Evolutionary conservation across 73 alveolate genomes (phyloP).

Genomic region (Durusdinium trenchii): DNA sequence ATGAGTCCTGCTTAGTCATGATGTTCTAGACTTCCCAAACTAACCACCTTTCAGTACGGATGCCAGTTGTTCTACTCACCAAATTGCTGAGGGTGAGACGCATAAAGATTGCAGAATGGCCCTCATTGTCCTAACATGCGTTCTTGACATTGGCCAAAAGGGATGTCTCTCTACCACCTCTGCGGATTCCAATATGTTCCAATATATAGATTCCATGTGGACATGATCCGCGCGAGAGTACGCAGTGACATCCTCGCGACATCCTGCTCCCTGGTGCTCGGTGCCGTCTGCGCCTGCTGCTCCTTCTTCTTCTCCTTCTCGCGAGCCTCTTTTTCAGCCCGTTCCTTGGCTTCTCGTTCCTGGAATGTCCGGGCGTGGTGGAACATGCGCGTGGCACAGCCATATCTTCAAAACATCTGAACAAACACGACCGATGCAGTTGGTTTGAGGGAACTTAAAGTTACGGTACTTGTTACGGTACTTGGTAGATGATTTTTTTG

Average conservation of each 20-base stretch:
- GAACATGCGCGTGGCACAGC: too few relatives aligned
- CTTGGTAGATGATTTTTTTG: too few relatives aligned
- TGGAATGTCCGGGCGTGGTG: too few relatives aligned
- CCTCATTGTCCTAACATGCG: not conserved
- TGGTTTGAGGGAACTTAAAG: not conserved
- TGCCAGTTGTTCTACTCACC: too few relatives aligned
- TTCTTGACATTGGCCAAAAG: not conserved
- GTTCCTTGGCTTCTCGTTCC: slow-evolving; percentile 77
- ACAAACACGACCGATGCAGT: not conserved
- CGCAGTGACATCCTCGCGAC: not conserved
- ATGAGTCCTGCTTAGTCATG: too few relatives aligned
- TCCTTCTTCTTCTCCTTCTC: slow-evolving; percentile 84
- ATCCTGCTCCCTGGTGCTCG: not conserved
- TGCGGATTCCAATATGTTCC: not conserved
- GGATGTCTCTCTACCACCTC: not conserved
- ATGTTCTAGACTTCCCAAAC: too few relatives aligned
- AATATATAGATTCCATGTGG: not conserved
- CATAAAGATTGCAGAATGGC: too few relatives aligned
- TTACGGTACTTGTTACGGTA: too few relatives aligned
- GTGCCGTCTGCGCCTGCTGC: slow-evolving; percentile 66
- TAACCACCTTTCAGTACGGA: too few relatives aligned
- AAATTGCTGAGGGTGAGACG: too few relatives aligned
- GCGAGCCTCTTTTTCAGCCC: slow-evolving; percentile 50
- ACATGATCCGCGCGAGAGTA: not conserved
- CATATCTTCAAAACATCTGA: too few relatives aligned